These are phyloP conservation scores for Xanthoparmelia taractica DNA, from an alignment of 495 filamentous ascomycete species.

Conservation along the genomic window DNA sequence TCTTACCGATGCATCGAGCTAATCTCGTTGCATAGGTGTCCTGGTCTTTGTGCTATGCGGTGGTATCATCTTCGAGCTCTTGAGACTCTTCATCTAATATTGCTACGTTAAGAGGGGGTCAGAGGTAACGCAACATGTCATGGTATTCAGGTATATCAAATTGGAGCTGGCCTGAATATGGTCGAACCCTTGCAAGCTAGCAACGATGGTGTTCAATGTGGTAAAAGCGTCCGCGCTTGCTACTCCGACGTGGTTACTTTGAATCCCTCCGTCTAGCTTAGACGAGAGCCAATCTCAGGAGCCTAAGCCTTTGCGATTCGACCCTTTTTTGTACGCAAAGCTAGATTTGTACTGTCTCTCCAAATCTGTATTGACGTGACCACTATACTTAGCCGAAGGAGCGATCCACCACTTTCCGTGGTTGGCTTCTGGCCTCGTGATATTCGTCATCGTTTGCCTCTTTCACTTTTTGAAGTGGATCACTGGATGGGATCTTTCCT, in stretches of 20 bases:
- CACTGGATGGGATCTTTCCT: conserved; percentile 15
- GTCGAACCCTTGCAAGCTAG: not conserved
- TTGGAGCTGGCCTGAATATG: not conserved
- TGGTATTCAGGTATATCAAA: not conserved
- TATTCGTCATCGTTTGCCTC: not conserved
- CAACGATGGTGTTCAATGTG: not conserved
- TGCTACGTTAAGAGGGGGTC: not conserved
- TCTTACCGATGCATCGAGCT: not conserved
- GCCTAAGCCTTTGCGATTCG: conserved; percentile 47
- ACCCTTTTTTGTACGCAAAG: conserved; percentile 51
- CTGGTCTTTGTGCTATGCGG: conserved; percentile 56
- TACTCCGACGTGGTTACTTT: not conserved
- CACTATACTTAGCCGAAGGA: not conserved
- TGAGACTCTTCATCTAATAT: conserved; percentile 61
- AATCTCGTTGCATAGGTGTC: conserved; percentile 44
- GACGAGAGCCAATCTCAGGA: conserved; percentile 31
- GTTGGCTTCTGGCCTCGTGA: conserved; percentile 27
- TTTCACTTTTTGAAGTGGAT: not conserved
- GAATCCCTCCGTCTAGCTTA: not conserved
- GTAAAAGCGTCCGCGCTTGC: not conserved
- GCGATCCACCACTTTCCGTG: not conserved
- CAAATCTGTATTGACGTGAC: conserved; percentile 44
- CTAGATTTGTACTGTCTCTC: conserved; percentile 52
- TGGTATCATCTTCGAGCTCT: conserved; percentile 71
- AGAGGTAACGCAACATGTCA: not conserved